Percentiles rank a stretch among this genome's conserved stretches.
phyloP scores from a whole-genome alignment of 352 stramenopile species.

The Globisporangium spinosum region DNA sequence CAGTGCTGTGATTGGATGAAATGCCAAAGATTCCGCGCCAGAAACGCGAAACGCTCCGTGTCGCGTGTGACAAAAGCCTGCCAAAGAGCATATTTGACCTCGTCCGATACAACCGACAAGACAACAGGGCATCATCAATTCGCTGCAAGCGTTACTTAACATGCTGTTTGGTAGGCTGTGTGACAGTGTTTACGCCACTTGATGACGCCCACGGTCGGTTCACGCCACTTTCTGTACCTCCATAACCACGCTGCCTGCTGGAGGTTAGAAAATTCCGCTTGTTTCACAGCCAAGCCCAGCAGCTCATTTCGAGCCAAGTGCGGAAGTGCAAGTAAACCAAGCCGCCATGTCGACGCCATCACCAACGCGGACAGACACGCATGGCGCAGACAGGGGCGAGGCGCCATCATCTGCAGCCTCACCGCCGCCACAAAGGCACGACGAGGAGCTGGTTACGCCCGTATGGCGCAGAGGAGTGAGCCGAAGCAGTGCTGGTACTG shows the following conservation, averaged over 20 bases:
- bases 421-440: neutral
- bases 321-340: neutral
- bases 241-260: neutral
- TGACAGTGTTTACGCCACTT: constrained; percentile 3
- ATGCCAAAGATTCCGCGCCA: neutral
- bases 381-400: neutral
- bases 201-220: neutral
- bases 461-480: neutral
- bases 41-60: constrained; percentile 1
- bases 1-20: neutral
- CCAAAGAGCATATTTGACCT: neutral
- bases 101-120: neutral
- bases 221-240: constrained; percentile 1
- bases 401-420: neutral
- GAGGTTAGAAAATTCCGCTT: neutral
- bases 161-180: neutral
- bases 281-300: neutral
- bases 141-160: neutral
- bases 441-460: neutral
- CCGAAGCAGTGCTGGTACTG: too few relatives aligned
- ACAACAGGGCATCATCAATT: neutral
- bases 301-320: neutral
- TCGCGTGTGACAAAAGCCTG: neutral
- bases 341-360: neutral
- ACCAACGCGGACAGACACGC: neutral